Evolutionary conservation across 2,329 filamentous ascomycete species (phyloP), one percentile per base, ranked within the genome.

Genomic region (Capronia coronata): DNA sequence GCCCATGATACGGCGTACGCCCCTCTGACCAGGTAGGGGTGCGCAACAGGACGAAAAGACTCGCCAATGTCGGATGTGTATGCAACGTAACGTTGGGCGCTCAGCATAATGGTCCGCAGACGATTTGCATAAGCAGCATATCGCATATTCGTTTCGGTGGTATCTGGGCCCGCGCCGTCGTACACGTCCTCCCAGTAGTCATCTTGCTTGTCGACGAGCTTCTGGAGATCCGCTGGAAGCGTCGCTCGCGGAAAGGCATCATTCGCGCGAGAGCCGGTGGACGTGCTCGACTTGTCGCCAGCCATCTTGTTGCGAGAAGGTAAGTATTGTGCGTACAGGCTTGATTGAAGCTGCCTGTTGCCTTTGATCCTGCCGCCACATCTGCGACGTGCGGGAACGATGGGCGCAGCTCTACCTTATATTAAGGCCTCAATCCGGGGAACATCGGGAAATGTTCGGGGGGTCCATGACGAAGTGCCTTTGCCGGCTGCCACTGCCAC

Each of bases 61-160:
- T 98, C 93, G 65, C 93, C 93, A 57, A 98, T 91, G 63, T 97
- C 91, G 16, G 84, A 90, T 0, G 93, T 97, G 67, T 98, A 98
- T 49, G 93, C 93, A 42, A 98, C 89, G 64, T 98, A 98, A 63
- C 93, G 84, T 64, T 97, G 93, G 2, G 90, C 90, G 13, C 86
- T 88, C 60, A 90, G 74, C 63, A 98, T 81, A 59, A 97, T 86
- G 6, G 90, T 95, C 54, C 87, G 83, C 55, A 93, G 72, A 42
- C 93, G 83, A 52, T 83, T 82, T 41, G 88, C 87, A 70, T 98
- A 98, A 60, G 86, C 93, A 49, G 90, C 91, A 71, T 97, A 98
- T 63, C 93, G 86, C 63, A 94, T 73, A 60, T 82, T 84, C 60
- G 82, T 86, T 47, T 96, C 87, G 52, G 88, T 96, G 3, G 88